Evolutionary conservation across 257 asterid species (phyloP), one percentile per base, ranked within the genome.

Genomic region (Rehmannia glutinosa): DNA sequence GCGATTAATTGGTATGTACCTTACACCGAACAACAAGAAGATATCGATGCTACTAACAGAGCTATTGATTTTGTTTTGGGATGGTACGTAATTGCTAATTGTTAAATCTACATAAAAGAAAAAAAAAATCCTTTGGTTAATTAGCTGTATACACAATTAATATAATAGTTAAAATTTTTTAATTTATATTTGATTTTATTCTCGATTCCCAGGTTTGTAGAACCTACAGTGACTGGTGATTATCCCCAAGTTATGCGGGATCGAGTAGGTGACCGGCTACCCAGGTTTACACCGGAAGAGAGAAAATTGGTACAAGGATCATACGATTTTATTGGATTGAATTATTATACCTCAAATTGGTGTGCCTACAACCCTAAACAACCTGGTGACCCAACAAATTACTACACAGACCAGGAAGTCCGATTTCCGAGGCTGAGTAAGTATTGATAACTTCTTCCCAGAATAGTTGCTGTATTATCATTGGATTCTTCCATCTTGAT

Each of bases 351-450:
- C 20, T 2, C 51, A 16, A 13, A 4, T 2, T 45, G 11, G 9
- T 16, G 17, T 0, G 51, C 25, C 1, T 8, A 73, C 20, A 19
- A 19, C 0, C 52, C 64, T 5, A 38, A 11, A 1, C 12, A 21
- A 21, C 4, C 52, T 1, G 43, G 51, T 57, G 11, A 53, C 4
- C 16, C 25, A 25, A 49, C 59, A 66, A 67, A 38, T 28, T 73
- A 73, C 6, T 16, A 30, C 1, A 41, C 64, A 3, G 78, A 73
- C 12, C 73, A 67, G n/a, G 27, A 43, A 30, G 6, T 42, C 2
- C 3, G 21, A 15, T 33, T 24, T 19, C n/a, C n/a, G n/a, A n/a
- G n/a, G n/a, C 0, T 3, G 36, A 23, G 79, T 74, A 74, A 65
- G 72, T 21, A 21, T n/a, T 2, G 0, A 2, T 20, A 8, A 2